phyloP scores from a whole-genome alignment of 441 rosid species.

The Aleurites moluccanus region DNA sequence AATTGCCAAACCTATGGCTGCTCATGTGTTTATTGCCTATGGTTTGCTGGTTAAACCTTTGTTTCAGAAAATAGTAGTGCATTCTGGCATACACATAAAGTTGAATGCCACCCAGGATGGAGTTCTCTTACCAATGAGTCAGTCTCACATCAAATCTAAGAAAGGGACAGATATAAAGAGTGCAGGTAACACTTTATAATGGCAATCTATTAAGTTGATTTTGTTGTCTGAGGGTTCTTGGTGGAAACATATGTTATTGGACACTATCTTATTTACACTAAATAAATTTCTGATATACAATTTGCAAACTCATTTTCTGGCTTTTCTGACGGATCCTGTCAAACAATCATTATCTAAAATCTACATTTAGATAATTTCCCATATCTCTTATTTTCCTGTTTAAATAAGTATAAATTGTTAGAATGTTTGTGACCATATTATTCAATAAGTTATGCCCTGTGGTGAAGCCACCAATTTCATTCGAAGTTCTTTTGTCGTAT shows the following conservation, averaged over 20 bases:
- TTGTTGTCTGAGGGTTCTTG: background rate
- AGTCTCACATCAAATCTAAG: conserved; percentile 46
- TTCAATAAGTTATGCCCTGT: background rate
- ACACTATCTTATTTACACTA: background rate
- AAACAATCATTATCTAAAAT: background rate
- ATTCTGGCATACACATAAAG: conserved; percentile 58
- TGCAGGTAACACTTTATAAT: conserved; percentile 45
- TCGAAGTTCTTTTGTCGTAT: too few relatives aligned
- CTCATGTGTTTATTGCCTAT: conserved; percentile 61
- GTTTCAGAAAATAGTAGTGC: conserved; percentile 73
- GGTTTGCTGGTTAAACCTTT: conserved; percentile 78
- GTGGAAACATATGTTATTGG: background rate
- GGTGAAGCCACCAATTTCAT: background rate
- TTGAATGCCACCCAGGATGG: conserved; percentile 70
- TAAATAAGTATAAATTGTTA: background rate
- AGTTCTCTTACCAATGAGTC: conserved; percentile 63
- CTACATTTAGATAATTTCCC: conserved; percentile 6
- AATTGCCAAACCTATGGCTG: conserved; percentile 49
- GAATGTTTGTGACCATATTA: background rate
- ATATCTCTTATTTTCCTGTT: background rate
- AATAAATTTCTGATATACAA: background rate
- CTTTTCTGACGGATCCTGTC: background rate
- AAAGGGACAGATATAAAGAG: conserved; percentile 46
- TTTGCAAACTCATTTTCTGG: background rate
- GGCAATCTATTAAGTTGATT: background rate